A percentile compares a stretch with the other conserved stretches of the same genome.
Conservation (phyloP, 2,329 filamentous ascomycete species). For the Colletotrichum truncatum region DNA sequence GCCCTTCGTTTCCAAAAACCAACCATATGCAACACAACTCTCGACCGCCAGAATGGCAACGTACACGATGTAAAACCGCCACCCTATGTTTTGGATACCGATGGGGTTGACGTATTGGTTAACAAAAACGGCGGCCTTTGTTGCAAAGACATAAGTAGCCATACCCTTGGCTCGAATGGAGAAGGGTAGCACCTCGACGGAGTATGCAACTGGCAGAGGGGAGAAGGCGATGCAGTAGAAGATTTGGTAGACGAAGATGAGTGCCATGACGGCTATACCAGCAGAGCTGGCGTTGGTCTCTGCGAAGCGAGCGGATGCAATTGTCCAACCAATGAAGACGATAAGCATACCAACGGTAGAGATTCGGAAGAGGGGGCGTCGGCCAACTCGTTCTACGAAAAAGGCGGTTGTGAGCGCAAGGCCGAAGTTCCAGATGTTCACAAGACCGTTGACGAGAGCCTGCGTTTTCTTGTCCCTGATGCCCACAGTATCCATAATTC, state of each 20-base stretch:
- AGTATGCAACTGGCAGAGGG: constrained; percentile 58
- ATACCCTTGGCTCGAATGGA: constrained; percentile 61
- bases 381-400: constrained; percentile 39
- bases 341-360: constrained; percentile 38
- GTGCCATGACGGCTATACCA: constrained; percentile 42
- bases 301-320: constrained; percentile 43
- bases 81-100: constrained; percentile 57
- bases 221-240: constrained; percentile 65
- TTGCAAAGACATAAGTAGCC: constrained; percentile 38
- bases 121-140: constrained; percentile 40
- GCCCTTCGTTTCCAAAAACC: constrained; percentile 62
- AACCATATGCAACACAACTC: constrained; percentile 51
- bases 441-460: constrained; percentile 38
- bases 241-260: constrained; percentile 49
- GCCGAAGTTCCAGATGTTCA: constrained; percentile 40
- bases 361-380: constrained; percentile 37
- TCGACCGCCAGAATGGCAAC: constrained; percentile 56
- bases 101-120: constrained; percentile 58
- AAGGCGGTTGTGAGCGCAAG: constrained; percentile 38
- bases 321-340: constrained; percentile 45
- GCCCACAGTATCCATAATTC: constrained; percentile 33
- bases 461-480: constrained; percentile 37
- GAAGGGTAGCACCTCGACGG: constrained; percentile 63
- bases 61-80: constrained; percentile 68
- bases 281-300: constrained; percentile 38